Base-by-base conservation (phyloP, 225 moss, liverwort and hornwort genomes). In the Marchantia polymorpha region DNA sequence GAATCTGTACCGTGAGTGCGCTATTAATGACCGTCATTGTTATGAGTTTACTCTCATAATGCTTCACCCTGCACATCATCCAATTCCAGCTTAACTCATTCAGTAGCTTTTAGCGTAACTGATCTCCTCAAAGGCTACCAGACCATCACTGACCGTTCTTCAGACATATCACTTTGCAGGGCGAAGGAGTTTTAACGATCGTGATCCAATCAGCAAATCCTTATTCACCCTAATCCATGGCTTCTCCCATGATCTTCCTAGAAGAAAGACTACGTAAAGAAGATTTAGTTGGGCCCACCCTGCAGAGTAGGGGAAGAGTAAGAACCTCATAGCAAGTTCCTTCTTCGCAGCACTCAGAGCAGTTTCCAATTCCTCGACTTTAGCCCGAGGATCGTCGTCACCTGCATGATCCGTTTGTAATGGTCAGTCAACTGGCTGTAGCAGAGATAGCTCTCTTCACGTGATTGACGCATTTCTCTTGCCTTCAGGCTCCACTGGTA, bases 21-120 rank as follows among this genome's bases (percentile, higher is more conserved):
- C 70, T 67, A 26, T 85, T 85, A 82, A 85, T 85, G 22, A 85
- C 79, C 49, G 85, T 79, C 85, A 85, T 76, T 2, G 85, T 85
- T 10, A 79, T 47, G 56, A 85, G 78, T 67, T 85, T 85, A 50
- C 79, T 82, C 75, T 85, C 82, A 60, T 85, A 85, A 58, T 85
- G 85, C 56, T 85, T 85, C 47, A 85, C 72, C 79, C 82, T 85
- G 82, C 79, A 49, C 25, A 17, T 80, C 55, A 77, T 52, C 52
- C 52, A 46, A 16, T 46, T 69, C 46, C 69, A 48, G 26, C 7
- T 52, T 11, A 26, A 22, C 53, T 12, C 14, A 73, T 12, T 73
- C 52, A 73, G 73, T 73, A 27, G 22, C 22, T 49, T 48, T 39
- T 39, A 39, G 39, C 39, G 3, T 39, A 39, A 39, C 39, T 39